Evolutionary conservation across 2,329 filamentous ascomycete species (phyloP).

Genomic region (Trichoderma polysporum): DNA sequence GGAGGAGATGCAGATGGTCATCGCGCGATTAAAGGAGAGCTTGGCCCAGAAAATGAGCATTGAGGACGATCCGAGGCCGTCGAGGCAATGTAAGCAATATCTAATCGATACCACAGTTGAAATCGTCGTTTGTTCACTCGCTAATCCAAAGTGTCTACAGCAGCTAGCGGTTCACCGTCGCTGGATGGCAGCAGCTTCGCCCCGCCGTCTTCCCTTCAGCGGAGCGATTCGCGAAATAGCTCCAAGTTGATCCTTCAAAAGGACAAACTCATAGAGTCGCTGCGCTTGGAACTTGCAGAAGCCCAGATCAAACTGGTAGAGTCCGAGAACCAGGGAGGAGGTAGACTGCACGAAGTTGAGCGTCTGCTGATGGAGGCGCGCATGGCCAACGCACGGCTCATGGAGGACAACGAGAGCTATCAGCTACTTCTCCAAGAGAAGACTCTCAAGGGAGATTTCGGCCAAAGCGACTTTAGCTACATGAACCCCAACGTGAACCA

Average conservation of each 20-base stretch:
- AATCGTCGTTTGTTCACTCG: background rate
- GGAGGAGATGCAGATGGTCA: slow-evolving; percentile 86
- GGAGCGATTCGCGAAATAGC: slow-evolving; percentile 85
- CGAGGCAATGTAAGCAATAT: slow-evolving; percentile 54
- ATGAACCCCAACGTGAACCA: slow-evolving; percentile 59
- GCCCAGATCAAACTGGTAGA: slow-evolving; percentile 94
- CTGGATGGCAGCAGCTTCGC: slow-evolving; percentile 79
- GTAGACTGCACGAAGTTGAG: slow-evolving; percentile 85
- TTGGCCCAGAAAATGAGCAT: slow-evolving; percentile 68
- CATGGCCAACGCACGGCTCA: slow-evolving; percentile 91
- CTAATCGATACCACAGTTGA: background rate
- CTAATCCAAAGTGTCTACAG: slow-evolving; percentile 27
- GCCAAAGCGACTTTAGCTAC: slow-evolving; percentile 76
- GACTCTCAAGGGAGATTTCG: slow-evolving; percentile 91
- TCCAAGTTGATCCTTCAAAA: slow-evolving; percentile 91
- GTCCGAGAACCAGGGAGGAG: slow-evolving; percentile 88
- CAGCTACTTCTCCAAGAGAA: slow-evolving; percentile 92
- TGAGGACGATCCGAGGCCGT: slow-evolving; percentile 57
- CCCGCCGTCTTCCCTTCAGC: slow-evolving; percentile 77
- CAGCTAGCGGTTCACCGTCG: slow-evolving; percentile 61
- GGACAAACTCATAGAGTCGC: slow-evolving; percentile 90
- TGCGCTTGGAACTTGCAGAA: slow-evolving; percentile 89
- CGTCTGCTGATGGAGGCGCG: slow-evolving; percentile 85
- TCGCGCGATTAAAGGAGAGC: slow-evolving; percentile 88
- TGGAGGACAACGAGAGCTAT: slow-evolving; percentile 99